These are phyloP conservation scores for Lyophyllum atratum DNA, from an alignment of 768 basidiomycete species.

Conservation along the genomic window DNA sequence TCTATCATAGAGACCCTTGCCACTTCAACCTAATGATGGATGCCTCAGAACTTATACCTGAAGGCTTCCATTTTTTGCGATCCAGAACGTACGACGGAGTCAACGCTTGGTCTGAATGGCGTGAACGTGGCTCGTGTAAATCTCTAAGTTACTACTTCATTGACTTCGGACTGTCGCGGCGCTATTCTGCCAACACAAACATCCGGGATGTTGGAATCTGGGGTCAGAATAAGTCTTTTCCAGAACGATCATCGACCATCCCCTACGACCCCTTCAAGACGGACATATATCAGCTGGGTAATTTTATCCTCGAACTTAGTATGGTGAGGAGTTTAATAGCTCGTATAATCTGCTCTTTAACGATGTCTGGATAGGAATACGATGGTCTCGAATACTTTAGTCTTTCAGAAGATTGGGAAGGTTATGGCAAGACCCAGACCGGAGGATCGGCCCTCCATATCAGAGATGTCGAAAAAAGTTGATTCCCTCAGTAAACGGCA, in stretches of 20 bases:
- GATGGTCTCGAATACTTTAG: too few species aligned
- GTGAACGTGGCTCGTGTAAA: slow-evolving; percentile 26
- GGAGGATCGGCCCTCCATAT: too few species aligned
- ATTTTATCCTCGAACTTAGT: too few species aligned
- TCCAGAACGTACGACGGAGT: not conserved
- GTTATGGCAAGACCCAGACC: too few species aligned
- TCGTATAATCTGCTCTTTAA: too few species aligned
- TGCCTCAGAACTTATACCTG: not conserved
- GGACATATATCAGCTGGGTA: slow-evolving; percentile 34
- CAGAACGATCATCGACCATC: slow-evolving; percentile 26
- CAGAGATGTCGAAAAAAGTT: too few species aligned
- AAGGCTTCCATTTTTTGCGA: not conserved
- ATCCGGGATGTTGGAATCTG: slow-evolving; percentile 24
- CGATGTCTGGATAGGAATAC: too few species aligned
- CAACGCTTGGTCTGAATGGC: slow-evolving; percentile 1
- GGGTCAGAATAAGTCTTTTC: slow-evolving; percentile 44
- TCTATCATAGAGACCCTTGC: not conserved
- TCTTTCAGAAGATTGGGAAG: too few species aligned
- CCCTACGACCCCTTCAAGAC: slow-evolving; percentile 41
- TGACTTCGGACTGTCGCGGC: slow-evolving; percentile 37
- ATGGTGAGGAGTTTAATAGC: too few species aligned
- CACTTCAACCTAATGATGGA: not conserved
- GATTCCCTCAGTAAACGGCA: too few species aligned
- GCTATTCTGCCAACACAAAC: slow-evolving; percentile 11
- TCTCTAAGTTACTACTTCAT: slow-evolving; percentile 28